Conservation (phyloP, 495 filamentous ascomycete species). For the Sordaria brevicollis region DNA sequence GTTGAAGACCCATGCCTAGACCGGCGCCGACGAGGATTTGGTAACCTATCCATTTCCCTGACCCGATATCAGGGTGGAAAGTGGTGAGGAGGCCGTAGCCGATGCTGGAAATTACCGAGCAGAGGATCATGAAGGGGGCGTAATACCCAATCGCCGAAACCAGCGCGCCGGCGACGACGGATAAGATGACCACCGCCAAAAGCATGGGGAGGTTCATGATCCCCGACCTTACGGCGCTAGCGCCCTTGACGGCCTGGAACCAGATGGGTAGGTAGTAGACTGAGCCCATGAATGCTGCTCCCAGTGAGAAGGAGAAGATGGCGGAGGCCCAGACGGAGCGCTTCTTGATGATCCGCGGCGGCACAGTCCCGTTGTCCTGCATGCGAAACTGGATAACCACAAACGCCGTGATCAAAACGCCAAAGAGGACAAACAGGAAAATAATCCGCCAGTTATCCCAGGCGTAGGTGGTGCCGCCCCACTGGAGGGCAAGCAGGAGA, state of each 20-base stretch:
- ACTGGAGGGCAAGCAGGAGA: conserved; percentile 71
- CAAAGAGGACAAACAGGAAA: conserved; percentile 59
- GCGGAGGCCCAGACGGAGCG: conserved; percentile 51
- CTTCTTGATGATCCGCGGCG: conserved; percentile 57
- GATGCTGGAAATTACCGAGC: conserved; percentile 48
- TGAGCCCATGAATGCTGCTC: conserved; percentile 56
- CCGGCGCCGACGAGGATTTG: conserved; percentile 63
- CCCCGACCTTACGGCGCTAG: conserved; percentile 57
- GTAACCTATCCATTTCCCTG: conserved; percentile 66
- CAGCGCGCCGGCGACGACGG: conserved; percentile 49
- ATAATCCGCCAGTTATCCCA: conserved; percentile 63
- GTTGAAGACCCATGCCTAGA: conserved; percentile 56
- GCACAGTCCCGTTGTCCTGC: conserved; percentile 60
- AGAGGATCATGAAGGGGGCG: conserved; percentile 58
- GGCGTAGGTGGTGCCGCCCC: conserved; percentile 63
- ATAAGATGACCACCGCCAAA: conserved; percentile 48
- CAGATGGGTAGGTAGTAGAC: conserved; percentile 73
- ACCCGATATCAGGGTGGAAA: conserved; percentile 41
- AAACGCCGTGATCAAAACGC: conserved; percentile 54
- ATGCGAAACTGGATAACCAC: conserved; percentile 48
- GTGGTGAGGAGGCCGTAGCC: conserved; percentile 64
- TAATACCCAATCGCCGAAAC: conserved; percentile 65
- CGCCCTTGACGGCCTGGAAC: conserved; percentile 78
- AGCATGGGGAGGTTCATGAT: conserved; percentile 71
- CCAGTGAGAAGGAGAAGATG: conserved; percentile 46